Conservation (phyloP, 2,329 filamentous ascomycete genomes). For the Colletotrichum sp. region DNA sequence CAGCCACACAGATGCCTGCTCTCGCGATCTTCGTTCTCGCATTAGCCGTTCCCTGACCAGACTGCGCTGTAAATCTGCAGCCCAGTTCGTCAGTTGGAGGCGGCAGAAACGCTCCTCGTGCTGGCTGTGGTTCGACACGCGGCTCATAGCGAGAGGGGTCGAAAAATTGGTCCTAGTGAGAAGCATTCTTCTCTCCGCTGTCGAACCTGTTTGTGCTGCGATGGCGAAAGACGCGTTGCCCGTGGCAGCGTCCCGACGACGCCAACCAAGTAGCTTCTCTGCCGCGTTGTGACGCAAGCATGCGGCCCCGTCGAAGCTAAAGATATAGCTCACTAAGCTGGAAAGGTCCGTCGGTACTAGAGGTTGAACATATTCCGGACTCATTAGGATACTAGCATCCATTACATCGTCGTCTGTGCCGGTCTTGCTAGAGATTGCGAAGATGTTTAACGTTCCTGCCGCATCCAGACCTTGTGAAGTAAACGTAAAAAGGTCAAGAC, state of each 20-base stretch:
- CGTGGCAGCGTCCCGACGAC: conserved; percentile 31
- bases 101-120: conserved; percentile 38
- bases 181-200: conserved; percentile 47
- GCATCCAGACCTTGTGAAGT: conserved; percentile 37
- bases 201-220: not conserved
- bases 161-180: conserved; percentile 27
- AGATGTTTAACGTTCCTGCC: conserved; percentile 53
- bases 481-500: conserved; percentile 73
- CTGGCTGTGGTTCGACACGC: conserved; percentile 25
- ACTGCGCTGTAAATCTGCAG: conserved; percentile 78
- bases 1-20: conserved; percentile 72
- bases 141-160: not conserved
- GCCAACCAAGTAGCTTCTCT: conserved; percentile 80
- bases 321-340: conserved; percentile 73
- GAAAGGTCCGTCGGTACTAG: conserved; percentile 77
- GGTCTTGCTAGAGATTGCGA: conserved; percentile 77
- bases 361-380: conserved; percentile 85
- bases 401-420: conserved; percentile 79
- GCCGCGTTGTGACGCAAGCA: conserved; percentile 85
- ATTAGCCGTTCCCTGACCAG: conserved; percentile 74
- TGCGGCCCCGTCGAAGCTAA: conserved; percentile 77
- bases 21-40: conserved; percentile 66
- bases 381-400: conserved; percentile 95
- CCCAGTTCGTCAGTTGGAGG: conserved; percentile 82
- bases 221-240: conserved; percentile 29